Percentiles rank a stretch among this genome's conserved stretches.
These are phyloP conservation scores for Onygenales sp. DNA, from an alignment of 2,329 filamentous ascomycete genomes.

Conservation along the genomic window DNA sequence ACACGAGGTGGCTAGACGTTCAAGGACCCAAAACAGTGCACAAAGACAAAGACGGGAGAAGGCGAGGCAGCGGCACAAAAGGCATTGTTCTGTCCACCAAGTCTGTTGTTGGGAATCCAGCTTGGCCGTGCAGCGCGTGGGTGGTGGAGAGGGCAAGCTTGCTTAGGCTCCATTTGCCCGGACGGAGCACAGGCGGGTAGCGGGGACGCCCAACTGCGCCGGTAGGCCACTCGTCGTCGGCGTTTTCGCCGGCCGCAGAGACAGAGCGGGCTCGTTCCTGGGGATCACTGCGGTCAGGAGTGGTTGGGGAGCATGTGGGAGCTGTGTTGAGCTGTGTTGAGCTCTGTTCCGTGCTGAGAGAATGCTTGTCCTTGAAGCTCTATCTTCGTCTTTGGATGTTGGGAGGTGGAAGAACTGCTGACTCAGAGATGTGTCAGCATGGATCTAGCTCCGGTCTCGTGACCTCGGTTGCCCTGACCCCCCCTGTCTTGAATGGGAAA, in stretches of 20 bases:
- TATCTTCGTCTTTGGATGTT: too few species aligned
- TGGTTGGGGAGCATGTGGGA: too few species aligned
- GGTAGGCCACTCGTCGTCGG: neutral
- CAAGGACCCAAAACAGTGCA: neutral
- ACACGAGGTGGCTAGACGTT: neutral
- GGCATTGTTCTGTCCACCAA: neutral
- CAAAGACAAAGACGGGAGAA: neutral
- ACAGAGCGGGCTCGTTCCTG: neutral
- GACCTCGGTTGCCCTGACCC: too few species aligned
- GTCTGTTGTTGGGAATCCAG: neutral
- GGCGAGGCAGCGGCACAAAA: neutral
- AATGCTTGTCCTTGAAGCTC: too few species aligned
- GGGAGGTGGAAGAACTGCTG: too few species aligned
- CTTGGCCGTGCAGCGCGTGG: neutral
- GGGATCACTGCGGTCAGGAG: too few species aligned
- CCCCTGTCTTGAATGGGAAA: too few species aligned
- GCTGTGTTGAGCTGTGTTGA: too few species aligned
- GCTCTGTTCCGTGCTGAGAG: too few species aligned
- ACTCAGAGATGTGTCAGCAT: too few species aligned
- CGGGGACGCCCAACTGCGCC: neutral
- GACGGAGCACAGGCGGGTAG: conserved; percentile 1
- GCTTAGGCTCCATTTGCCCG: conserved; percentile 10
- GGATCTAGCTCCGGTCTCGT: too few species aligned
- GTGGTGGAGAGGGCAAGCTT: neutral
- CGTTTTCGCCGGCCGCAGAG: neutral